These are phyloP conservation scores for Phaeosphaeria sp. DNA, from an alignment of 2,329 filamentous ascomycete species.

Conservation along the genomic window DNA sequence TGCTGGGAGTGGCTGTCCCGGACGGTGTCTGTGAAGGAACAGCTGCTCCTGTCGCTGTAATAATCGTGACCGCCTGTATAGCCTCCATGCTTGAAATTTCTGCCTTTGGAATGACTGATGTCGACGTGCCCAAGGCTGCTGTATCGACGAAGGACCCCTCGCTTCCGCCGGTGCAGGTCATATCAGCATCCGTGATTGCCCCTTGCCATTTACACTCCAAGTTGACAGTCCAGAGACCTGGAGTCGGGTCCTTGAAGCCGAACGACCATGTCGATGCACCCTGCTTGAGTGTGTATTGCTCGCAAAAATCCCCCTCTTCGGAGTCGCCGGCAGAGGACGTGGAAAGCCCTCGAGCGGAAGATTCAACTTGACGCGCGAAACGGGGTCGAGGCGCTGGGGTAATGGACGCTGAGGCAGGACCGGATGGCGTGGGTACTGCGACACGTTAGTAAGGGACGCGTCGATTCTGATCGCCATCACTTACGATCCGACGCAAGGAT, in stretches of 20 bases:
- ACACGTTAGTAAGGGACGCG: not conserved
- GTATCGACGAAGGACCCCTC: constrained; percentile 13
- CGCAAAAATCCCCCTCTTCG: constrained; percentile 19
- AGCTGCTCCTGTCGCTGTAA: constrained; percentile 10
- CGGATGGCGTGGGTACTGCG: not conserved
- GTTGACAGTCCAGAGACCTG: constrained; percentile 25
- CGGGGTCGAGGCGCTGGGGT: constrained; percentile 3
- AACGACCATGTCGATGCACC: constrained; percentile 24
- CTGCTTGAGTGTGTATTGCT: constrained; percentile 33
- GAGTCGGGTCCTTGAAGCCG: constrained; percentile 26
- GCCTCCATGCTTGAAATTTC: constrained; percentile 10
- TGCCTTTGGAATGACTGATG: constrained; percentile 10
- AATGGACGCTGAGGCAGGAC: constrained; percentile 1
- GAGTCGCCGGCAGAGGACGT: not conserved
- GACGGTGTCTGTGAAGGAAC: constrained; percentile 8
- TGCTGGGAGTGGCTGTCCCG: constrained; percentile 15
- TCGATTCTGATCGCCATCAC: not conserved
- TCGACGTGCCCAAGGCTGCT: not conserved
- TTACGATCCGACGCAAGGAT: constrained; percentile 11
- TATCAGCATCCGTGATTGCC: constrained; percentile 23
- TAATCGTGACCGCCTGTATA: constrained; percentile 18
- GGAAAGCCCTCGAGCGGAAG: not conserved
- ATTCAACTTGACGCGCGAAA: constrained; percentile 9
- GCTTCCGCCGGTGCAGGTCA: constrained; percentile 27
- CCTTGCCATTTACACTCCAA: constrained; percentile 31